A percentile compares a stretch with the other conserved stretches of the same genome.
These are phyloP conservation scores for Colletotrichum spaethianum DNA, from an alignment of 2,329 filamentous ascomycete species.

Conservation along the genomic window DNA sequence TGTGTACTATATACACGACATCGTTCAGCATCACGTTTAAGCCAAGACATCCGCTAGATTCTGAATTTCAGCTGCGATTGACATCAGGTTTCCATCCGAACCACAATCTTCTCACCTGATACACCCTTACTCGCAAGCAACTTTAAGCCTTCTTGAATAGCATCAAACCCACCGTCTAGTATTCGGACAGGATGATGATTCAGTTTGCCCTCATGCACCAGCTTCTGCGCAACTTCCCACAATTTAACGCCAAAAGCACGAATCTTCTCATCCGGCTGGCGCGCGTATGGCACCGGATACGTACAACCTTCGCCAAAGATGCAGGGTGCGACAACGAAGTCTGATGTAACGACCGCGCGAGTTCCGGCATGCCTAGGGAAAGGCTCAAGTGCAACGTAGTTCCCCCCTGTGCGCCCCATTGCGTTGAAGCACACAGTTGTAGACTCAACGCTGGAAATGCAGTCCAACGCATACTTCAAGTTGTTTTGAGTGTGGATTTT, in stretches of 20 bases:
- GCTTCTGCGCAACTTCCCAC: constrained; percentile 26
- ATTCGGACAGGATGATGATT: constrained; percentile 35
- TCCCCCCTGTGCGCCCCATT: constrained; percentile 43
- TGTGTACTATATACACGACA: no score
- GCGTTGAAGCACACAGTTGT: constrained; percentile 46
- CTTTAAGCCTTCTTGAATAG: not conserved
- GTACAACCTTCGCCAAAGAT: constrained; percentile 46
- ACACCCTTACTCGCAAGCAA: not conserved
- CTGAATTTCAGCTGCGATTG: not conserved
- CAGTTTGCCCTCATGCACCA: constrained; percentile 37
- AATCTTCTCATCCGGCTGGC: not conserved
- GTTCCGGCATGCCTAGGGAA: constrained; percentile 11
- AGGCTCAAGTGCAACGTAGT: constrained; percentile 43
- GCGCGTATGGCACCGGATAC: constrained; percentile 44
- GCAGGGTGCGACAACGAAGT: constrained; percentile 48
- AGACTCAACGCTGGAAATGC: constrained; percentile 49
- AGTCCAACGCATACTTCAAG: constrained; percentile 54
- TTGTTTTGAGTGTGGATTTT: constrained; percentile 40
- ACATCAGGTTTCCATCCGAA: not conserved
- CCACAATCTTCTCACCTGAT: constrained; percentile 9
- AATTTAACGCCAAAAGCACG: not conserved
- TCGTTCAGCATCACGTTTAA: not conserved
- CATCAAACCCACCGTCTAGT: constrained; percentile 1
- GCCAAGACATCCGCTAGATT: not conserved
- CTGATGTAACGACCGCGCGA: constrained; percentile 42